Percentiles rank a stretch among this genome's conserved stretches.
Conservation (phyloP, 306 rosid species). For the Sophora flavescens region DNA sequence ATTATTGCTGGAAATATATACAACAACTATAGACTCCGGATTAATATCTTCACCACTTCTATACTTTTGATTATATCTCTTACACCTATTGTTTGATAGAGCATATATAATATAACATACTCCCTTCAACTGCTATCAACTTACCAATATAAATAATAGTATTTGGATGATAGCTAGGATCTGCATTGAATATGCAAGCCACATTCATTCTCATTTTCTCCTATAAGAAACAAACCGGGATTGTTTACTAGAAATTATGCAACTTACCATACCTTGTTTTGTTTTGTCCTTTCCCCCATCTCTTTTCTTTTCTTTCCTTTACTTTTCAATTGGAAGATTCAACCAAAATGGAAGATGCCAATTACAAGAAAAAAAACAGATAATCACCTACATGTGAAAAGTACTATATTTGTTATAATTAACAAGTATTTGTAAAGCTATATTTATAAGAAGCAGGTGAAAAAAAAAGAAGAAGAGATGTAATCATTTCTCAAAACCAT, state of each 20-base stretch:
- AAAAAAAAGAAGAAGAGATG: no score
- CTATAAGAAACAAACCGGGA: constrained; percentile 42
- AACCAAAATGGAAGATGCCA: background rate
- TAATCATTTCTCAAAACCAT: no score
- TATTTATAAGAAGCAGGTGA: no score
- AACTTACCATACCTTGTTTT: background rate
- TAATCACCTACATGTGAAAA: background rate
- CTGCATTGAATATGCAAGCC: constrained; percentile 41
- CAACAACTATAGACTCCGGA: constrained; percentile 7
- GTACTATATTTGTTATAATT: background rate
- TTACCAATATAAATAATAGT: constrained; percentile 46
- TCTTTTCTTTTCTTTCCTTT: background rate
- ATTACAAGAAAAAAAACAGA: background rate
- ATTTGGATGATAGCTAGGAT: constrained; percentile 43
- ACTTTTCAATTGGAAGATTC: constrained; percentile 5
- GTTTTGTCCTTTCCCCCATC: background rate
- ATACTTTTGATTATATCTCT: background rate
- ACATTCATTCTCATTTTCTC: constrained; percentile 39
- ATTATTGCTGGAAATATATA: constrained; percentile 44
- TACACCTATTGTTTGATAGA: constrained; percentile 8
- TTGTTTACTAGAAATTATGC: background rate
- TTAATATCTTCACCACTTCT: background rate
- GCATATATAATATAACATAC: constrained; percentile 31
- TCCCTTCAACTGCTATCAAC: constrained; percentile 49
- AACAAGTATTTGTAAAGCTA: no score